Evolutionary conservation across 352 stramenopile species (phyloP).

Genomic region (Phytopythium boreale): DNA sequence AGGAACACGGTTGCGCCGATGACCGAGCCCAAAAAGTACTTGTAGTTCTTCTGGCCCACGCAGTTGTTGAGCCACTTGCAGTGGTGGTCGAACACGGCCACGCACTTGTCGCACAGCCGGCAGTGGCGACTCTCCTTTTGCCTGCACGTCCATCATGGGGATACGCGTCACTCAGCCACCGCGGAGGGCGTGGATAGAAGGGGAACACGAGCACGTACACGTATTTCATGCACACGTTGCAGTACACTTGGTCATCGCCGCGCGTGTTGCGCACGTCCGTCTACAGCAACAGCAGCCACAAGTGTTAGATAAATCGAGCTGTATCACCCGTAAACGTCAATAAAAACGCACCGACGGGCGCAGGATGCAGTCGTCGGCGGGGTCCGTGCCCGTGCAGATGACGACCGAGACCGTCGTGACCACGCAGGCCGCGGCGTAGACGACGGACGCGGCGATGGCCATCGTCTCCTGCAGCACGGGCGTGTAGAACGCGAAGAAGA

Average conservation of each 20-base stretch:
- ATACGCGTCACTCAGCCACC: not conserved
- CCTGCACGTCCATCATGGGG: conserved; percentile 14
- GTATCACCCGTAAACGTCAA: not conserved
- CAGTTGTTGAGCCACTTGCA: conserved; percentile 98
- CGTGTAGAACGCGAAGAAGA: conserved; percentile 84
- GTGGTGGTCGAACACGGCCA: conserved; percentile 96
- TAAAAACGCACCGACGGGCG: conserved; percentile 45
- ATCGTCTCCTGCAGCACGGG: conserved; percentile 50
- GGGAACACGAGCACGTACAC: conserved; percentile 45
- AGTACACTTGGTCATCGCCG: conserved; percentile 67
- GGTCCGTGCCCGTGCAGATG: conserved; percentile 67
- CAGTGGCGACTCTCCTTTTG: conserved; percentile 91
- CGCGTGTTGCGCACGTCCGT: conserved; percentile 28
- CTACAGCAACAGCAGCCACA: conserved; percentile 14
- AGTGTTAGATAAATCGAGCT: not conserved
- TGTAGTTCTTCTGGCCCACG: conserved; percentile 88
- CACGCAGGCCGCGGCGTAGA: conserved; percentile 52
- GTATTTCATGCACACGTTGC: conserved; percentile 87
- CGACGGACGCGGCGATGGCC: conserved; percentile 46
- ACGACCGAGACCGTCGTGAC: conserved; percentile 53
- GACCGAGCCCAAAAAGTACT: conserved; percentile 75
- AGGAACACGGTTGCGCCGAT: conserved; percentile 60
- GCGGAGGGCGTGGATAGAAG: not conserved
- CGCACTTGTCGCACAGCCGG: conserved; percentile 96
- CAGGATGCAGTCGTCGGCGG: conserved; percentile 73